Evolutionary conservation across 2,329 filamentous ascomycete species (phyloP), one percentile per base, ranked within the genome.

Genomic region (Xylaria multiplex): DNA sequence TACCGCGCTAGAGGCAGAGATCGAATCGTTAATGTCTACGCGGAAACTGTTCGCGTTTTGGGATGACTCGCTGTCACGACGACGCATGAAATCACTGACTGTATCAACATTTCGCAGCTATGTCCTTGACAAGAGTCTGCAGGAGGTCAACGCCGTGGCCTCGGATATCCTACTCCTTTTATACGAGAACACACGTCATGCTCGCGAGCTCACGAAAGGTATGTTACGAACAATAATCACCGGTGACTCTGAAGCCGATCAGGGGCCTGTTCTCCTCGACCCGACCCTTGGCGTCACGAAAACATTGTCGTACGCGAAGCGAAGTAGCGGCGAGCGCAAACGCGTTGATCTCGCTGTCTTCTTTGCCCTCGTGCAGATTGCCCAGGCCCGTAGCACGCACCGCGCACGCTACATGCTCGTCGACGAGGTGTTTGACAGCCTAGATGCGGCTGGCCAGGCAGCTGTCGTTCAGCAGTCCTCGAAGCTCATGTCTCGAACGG

Each of bases 321-420:
- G 72, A n/a, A 77, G 75, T 66, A 72, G 75, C 30, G 77, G 77
- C 59, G 76, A 78, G 70, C 75, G 77, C n/a, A 78, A 77, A 53
- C 75, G 77, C 48, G 73, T 77, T 40, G 76, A 78, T 64, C 74
- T 78, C 0, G 77, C 77, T 27, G 70, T 78, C 19, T 77, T 78
- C 67, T 78, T 78, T 48, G 75, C 76, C 13, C 70, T 78, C 19
- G 68, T 77, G 59, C 69, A 73, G 59, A 67, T 77, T 40, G 58
- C 68, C 45, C 72, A 76, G 62, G 69, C 73, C 0, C 66, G 71
- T 16, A 74, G 73, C 45, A 50, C 70, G 6, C 74, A 78, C 64
- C 72, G 75, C 32, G 74, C 77, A 6, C 69, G 74, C 19, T 78
- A 78, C 59, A 68, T 78, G 64, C 73, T 78, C 14, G 70, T 78